A percentile compares a stretch with the other conserved stretches of the same genome.
Conservation (phyloP, 805 yeast species). For the Kluyveromyces dobzhanskii region DNA sequence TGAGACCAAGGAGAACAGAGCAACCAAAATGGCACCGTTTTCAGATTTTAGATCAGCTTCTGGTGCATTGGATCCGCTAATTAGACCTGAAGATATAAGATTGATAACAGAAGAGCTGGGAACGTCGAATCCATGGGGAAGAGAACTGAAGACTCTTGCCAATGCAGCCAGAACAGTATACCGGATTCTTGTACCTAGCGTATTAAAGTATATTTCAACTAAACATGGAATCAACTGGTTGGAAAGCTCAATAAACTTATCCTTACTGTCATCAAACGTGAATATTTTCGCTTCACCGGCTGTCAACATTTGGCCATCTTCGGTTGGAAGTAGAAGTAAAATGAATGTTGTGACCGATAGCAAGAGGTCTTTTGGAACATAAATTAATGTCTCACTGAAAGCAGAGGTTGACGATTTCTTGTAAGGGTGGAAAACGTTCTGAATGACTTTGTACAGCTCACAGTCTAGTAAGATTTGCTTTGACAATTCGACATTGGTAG, state of each 20-base stretch:
- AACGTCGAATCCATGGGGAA: slow-evolving; percentile 25
- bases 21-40: slow-evolving; percentile 37
- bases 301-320: slow-evolving; percentile 21
- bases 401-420: slow-evolving; percentile 32
- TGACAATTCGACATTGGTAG: slow-evolving; percentile 37
- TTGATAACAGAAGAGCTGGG: slow-evolving; percentile 32
- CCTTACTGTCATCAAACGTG: slow-evolving; percentile 18
- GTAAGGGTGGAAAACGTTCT: slow-evolving; percentile 43
- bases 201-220: slow-evolving; percentile 58
- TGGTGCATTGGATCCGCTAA: slow-evolving; percentile 30
- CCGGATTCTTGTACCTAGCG: slow-evolving; percentile 61
- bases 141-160: slow-evolving; percentile 40
- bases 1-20: slow-evolving; percentile 42
- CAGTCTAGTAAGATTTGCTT: slow-evolving; percentile 39
- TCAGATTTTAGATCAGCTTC: slow-evolving; percentile 20
- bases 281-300: slow-evolving; percentile 18
- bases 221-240: slow-evolving; percentile 43
- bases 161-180: slow-evolving; percentile 47
- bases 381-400: slow-evolving; percentile 64
- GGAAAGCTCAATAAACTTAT: slow-evolving; percentile 31
- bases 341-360: slow-evolving; percentile 47
- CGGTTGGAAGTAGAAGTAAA: slow-evolving; percentile 49
- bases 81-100: slow-evolving; percentile 51
- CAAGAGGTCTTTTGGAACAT: slow-evolving; percentile 61
- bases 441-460: slow-evolving; percentile 40